Conservation (phyloP, 2,329 filamentous ascomycete species). For the Xylariaceae sp. region DNA sequence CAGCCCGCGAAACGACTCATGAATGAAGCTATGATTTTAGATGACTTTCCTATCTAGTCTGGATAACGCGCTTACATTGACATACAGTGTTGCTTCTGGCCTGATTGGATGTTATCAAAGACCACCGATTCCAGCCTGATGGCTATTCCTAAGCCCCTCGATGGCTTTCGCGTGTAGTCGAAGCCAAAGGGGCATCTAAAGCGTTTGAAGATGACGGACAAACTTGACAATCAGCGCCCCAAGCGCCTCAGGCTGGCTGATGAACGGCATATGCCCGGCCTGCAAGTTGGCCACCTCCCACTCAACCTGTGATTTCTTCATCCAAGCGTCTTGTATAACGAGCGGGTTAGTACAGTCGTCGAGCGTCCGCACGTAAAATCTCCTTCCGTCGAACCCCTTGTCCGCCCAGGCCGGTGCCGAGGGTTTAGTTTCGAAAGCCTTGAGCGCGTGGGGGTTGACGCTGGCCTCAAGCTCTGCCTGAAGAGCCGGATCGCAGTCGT, state of each 20-base stretch:
- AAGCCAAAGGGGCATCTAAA: too few species aligned
- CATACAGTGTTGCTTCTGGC: too few species aligned
- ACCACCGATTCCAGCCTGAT: too few species aligned
- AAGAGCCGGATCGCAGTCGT: constrained; percentile 20
- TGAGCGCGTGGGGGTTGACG: constrained; percentile 20
- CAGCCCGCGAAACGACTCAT: too few species aligned
- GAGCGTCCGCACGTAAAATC: constrained; percentile 22
- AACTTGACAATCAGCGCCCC: constrained; percentile 19
- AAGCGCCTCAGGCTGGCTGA: constrained; percentile 24
- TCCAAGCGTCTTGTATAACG: constrained; percentile 24
- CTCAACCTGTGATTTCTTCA: constrained; percentile 24
- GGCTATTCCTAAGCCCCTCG: too few species aligned
- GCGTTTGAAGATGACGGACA: too few species aligned
- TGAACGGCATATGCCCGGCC: constrained; percentile 29
- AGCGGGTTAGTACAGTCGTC: constrained; percentile 24
- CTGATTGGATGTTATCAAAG: too few species aligned
- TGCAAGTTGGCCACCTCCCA: constrained; percentile 28
- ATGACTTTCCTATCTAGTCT: too few species aligned
- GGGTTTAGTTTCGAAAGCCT: constrained; percentile 19
- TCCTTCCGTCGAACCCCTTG: constrained; percentile 19
- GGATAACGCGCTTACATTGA: too few species aligned
- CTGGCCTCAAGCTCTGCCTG: constrained; percentile 11
- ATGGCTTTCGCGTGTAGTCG: too few species aligned
- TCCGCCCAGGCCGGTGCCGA: constrained; percentile 23
- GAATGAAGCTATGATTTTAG: too few species aligned